A percentile compares a stretch with the other conserved stretches of the same genome.
Conservation (phyloP, 2,329 filamentous ascomycete genomes). For the Mycosphaerella arachidis region DNA sequence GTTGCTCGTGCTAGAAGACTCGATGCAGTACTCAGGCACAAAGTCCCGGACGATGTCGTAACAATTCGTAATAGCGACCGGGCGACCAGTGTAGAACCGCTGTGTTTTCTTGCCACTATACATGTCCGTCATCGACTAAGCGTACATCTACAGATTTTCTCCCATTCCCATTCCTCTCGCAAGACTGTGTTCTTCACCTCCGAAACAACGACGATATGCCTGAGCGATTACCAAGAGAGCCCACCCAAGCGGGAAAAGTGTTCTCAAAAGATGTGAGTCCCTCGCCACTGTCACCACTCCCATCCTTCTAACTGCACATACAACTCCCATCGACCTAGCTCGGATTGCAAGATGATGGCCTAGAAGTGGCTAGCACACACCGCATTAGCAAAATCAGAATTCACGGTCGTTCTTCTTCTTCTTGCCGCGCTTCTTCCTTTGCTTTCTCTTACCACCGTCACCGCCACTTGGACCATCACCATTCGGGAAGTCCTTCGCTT, state of each 20-base stretch:
- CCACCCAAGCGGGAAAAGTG: not conserved
- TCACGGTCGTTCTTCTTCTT: slow-evolving; percentile 1
- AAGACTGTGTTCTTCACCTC: not conserved
- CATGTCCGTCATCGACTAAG: not conserved
- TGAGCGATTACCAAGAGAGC: not conserved
- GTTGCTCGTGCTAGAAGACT: not conserved
- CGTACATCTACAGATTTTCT: not conserved
- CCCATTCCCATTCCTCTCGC: not conserved
- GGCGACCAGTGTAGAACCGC: not conserved
- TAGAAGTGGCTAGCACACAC: not conserved
- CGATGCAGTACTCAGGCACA: no score
- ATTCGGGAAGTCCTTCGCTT: not conserved
- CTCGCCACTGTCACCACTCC: not conserved
- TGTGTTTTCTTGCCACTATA: not conserved
- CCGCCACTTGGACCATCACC: not conserved
- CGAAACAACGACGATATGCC: not conserved
- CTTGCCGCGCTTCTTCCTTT: not conserved
- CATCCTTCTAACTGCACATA: not conserved
- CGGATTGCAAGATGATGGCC: not conserved
- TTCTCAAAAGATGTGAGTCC: not conserved
- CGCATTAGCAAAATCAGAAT: not conserved
- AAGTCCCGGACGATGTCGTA: no score
- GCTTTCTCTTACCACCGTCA: not conserved
- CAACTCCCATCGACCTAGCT: not conserved
- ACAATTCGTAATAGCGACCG: not conserved